These are phyloP conservation scores for Ceratobasidium sp. DNA, from an alignment of 1,284 basidiomycete genomes.

Conservation along the genomic window DNA sequence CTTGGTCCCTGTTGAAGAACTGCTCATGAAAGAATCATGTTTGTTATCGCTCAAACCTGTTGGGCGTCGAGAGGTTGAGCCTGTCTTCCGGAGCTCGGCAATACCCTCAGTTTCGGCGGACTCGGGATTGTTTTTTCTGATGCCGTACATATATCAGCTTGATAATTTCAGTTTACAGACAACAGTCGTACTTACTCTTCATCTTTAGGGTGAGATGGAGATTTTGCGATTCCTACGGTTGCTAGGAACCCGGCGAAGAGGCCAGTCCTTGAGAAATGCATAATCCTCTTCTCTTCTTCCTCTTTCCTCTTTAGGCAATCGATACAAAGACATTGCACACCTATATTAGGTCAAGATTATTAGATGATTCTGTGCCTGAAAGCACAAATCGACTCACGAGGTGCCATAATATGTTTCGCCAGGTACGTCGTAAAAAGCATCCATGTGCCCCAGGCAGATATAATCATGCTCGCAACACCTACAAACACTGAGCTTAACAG, in stretches of 20 bases:
- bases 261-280: too few relatives aligned
- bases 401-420: not conserved
- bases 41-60: too few relatives aligned
- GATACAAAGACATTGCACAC: too few relatives aligned
- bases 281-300: too few relatives aligned
- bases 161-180: not conserved
- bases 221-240: not conserved
- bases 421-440: not conserved
- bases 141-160: not conserved
- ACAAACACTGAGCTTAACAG: slow-evolving; percentile 17
- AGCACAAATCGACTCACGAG: slow-evolving; percentile 7
- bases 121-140: not conserved
- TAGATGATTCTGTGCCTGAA: too few relatives aligned
- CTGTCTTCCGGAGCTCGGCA: too few relatives aligned
- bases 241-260: not conserved
- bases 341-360: too few relatives aligned
- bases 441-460: slow-evolving; percentile 34
- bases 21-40: too few relatives aligned
- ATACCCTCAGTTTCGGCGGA: too few relatives aligned
- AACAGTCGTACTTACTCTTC: not conserved
- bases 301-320: too few relatives aligned
- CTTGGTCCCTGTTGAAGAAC: too few relatives aligned
- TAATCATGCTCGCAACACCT: slow-evolving; percentile 17
- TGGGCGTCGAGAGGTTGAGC: too few relatives aligned
- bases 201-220: not conserved